Conservation (phyloP, 2,329 filamentous ascomycete species). For the Alternaria angustiovoidea region DNA sequence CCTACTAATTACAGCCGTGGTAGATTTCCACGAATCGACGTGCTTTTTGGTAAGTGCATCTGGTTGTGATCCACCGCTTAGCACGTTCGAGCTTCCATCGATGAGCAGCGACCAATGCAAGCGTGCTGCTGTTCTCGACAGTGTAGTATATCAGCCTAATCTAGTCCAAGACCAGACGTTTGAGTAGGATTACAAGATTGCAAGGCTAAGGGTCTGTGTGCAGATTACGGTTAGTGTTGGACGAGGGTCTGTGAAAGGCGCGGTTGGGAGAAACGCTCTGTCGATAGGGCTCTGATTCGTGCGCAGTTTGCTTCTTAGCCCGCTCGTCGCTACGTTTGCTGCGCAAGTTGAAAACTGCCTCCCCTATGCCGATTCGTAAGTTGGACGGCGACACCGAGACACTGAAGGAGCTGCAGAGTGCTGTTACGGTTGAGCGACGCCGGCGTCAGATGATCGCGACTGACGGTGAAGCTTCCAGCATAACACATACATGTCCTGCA, state of each 20-base stretch:
- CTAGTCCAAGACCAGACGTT: not conserved
- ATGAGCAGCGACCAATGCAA: not conserved
- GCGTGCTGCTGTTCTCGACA: not conserved
- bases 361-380: too few species aligned
- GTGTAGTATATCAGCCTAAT: not conserved
- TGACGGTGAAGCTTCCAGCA: too few species aligned
- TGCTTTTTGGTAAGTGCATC: not conserved
- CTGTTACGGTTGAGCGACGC: not conserved
- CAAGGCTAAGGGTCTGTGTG: accelerated
- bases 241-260: not conserved
- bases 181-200: not conserved
- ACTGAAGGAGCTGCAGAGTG: not conserved
- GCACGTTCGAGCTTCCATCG: not conserved
- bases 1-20: not conserved
- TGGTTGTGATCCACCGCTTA: not conserved
- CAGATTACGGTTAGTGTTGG: not conserved
- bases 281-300: too few species aligned
- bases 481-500: too few species aligned
- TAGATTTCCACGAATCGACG: not conserved
- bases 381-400: too few species aligned
- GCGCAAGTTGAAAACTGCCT: too few species aligned
- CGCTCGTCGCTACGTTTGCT: accelerated
- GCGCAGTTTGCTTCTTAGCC: too few species aligned
- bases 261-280: too few species aligned
- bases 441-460: too few species aligned